Conservation (phyloP, 2,329 filamentous ascomycete species). For the Fusarium buharicum region DNA sequence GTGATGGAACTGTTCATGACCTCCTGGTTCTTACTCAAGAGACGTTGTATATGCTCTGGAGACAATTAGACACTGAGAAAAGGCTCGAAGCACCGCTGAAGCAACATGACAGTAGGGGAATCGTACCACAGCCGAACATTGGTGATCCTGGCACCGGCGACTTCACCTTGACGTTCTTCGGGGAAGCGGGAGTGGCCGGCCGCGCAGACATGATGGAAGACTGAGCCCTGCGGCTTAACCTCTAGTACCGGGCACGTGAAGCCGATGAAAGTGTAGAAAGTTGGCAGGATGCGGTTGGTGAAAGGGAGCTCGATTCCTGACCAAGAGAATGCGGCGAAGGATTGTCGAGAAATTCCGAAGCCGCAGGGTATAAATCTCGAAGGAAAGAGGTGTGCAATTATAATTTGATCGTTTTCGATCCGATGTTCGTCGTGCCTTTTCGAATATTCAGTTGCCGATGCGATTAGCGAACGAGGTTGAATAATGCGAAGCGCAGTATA, state of each 20-base stretch:
- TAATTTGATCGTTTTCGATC: conserved; percentile 4
- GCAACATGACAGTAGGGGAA: conserved; percentile 13
- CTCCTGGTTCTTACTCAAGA: conserved; percentile 70
- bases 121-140: conserved; percentile 72
- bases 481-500: conserved; percentile 19
- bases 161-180: conserved; percentile 70
- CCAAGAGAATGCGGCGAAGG: background rate
- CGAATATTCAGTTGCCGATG: conserved; percentile 14
- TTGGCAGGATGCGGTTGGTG: conserved; percentile 1
- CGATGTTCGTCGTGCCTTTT: background rate
- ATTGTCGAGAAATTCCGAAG: background rate
- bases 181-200: conserved; percentile 62
- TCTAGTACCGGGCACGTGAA: background rate
- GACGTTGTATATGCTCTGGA: conserved; percentile 76
- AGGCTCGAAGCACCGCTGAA: conserved; percentile 1
- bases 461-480: conserved; percentile 28
- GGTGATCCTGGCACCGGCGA: conserved; percentile 67
- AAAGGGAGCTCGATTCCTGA: conserved; percentile 12
- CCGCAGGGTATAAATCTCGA: background rate
- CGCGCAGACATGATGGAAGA: conserved; percentile 56
- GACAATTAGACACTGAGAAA: conserved; percentile 44
- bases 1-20: conserved; percentile 74
- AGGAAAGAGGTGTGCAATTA: background rate
- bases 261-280: conserved; percentile 2
- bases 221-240: conserved; percentile 7